Evolutionary conservation across 2,329 filamentous ascomycete species (phyloP).

Genomic region (Pseudopyrenochaeta lycopersici): DNA sequence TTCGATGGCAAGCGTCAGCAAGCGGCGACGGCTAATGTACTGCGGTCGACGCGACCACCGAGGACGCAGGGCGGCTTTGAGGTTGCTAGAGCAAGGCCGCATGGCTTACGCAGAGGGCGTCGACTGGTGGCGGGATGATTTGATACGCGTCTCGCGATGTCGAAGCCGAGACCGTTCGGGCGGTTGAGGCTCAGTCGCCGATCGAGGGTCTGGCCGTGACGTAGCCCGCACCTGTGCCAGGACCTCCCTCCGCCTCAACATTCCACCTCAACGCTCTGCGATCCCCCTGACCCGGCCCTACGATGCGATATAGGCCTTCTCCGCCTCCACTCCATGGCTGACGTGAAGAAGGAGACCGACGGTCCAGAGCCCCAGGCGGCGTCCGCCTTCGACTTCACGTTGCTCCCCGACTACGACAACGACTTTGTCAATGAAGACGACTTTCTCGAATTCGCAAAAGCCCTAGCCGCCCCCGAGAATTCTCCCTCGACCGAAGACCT

Average conservation of each 20-base stretch:
- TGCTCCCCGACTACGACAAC: constrained; percentile 79
- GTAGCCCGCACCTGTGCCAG: constrained; percentile 6
- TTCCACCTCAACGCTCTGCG: constrained; percentile 10
- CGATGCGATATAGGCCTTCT: constrained; percentile 23
- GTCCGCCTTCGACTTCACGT: constrained; percentile 72
- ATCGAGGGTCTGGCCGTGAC: constrained; percentile 7
- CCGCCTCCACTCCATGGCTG: constrained; percentile 47
- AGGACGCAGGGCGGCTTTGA: constrained; percentile 13
- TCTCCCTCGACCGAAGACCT: constrained; percentile 70
- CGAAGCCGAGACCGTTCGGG: background rate
- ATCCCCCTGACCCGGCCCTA: constrained; percentile 8
- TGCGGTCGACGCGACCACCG: constrained; percentile 3
- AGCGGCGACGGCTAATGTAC: constrained; percentile 25
- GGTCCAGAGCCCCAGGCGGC: constrained; percentile 68
- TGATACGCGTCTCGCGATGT: constrained; percentile 1
- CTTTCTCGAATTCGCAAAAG: constrained; percentile 79
- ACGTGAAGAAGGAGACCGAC: constrained; percentile 56
- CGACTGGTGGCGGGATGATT: background rate
- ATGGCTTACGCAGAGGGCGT: constrained; percentile 16
- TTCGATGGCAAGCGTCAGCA: constrained; percentile 75
- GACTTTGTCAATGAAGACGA: constrained; percentile 80
- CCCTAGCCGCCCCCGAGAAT: constrained; percentile 82
- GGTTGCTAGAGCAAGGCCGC: constrained; percentile 22
- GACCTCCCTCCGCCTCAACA: constrained; percentile 8
- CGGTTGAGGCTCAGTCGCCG: too few relatives aligned